Evolutionary conservation across 2,329 filamentous ascomycete species (phyloP).

Genomic region (Curvularia eragrostidis): DNA sequence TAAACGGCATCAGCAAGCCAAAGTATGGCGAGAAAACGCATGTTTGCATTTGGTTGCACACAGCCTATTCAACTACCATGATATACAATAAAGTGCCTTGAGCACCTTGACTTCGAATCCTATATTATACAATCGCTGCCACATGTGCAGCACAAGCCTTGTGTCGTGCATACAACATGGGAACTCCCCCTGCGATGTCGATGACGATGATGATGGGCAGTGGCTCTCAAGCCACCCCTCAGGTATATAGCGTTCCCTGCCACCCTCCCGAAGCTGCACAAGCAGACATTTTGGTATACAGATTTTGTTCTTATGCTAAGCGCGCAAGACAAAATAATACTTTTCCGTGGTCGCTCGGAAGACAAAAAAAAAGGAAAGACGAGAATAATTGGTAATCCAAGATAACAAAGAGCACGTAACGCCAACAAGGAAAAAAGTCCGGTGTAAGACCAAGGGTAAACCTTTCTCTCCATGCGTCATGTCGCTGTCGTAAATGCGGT

Average conservation of each 20-base stretch:
- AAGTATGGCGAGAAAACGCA: background rate
- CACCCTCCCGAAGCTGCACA: constrained; percentile 9
- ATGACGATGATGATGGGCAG: constrained; percentile 5
- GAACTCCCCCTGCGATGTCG: background rate
- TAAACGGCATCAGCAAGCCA: background rate
- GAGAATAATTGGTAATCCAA: constrained; percentile 34
- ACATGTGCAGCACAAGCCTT: constrained; percentile 8
- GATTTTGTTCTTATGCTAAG: constrained; percentile 9
- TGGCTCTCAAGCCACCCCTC: constrained; percentile 5
- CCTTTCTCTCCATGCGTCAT: constrained; percentile 45
- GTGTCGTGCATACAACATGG: constrained; percentile 7
- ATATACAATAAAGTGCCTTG: constrained; percentile 18
- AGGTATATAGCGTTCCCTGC: constrained; percentile 5
- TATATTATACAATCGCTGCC: constrained; percentile 29
- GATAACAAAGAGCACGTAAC: constrained; percentile 40
- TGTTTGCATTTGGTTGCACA: constrained; percentile 15
- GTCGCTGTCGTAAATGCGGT: constrained; percentile 50
- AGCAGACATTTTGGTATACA: constrained; percentile 16
- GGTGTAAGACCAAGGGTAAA: constrained; percentile 25
- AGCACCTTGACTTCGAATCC: constrained; percentile 17
- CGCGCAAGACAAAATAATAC: constrained; percentile 8
- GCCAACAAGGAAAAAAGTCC: constrained; percentile 33
- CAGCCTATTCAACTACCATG: constrained; percentile 13
- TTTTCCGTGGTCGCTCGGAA: constrained; percentile 10
- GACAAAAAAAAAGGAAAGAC: constrained; percentile 16